These are phyloP conservation scores for Conringia planisiliqua DNA, from an alignment of 345 rosid genomes.

Conservation along the genomic window DNA sequence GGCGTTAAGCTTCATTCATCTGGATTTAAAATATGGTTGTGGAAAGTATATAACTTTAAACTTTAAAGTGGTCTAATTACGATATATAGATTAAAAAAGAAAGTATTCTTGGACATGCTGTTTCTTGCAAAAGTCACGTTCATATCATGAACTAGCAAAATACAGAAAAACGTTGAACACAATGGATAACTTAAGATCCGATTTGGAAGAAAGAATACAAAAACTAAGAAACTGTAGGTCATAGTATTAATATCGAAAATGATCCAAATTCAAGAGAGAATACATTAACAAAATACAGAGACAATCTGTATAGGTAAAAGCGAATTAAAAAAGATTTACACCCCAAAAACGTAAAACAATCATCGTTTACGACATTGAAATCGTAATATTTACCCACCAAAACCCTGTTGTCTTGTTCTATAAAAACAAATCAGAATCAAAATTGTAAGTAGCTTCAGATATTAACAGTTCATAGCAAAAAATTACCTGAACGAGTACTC, in stretches of 20 bases:
- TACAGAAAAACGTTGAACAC: not conserved
- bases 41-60: not conserved
- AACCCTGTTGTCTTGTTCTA: not conserved
- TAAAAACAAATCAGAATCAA: slow-evolving; percentile 10
- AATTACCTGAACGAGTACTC: slow-evolving; percentile 17
- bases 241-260: not conserved
- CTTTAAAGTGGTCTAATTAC: no score
- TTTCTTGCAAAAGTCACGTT: not conserved
- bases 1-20: not conserved
- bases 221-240: not conserved
- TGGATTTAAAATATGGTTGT: not conserved
- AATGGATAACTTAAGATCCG: not conserved
- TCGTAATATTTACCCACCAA: slow-evolving; percentile 30
- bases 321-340: not conserved
- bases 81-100: no score
- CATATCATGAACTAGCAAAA: not conserved
- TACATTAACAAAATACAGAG: not conserved
- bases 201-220: not conserved
- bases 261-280: not conserved
- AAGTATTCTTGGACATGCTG: not conserved
- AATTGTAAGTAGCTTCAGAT: slow-evolving; percentile 16
- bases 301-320: not conserved
- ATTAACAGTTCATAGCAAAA: not conserved
- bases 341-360: slow-evolving; percentile 6
- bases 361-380: not conserved